Percentiles rank a stretch among this genome's conserved stretches.
Conservation (phyloP, 345 rosid species). For the Euphorbia peplus region DNA sequence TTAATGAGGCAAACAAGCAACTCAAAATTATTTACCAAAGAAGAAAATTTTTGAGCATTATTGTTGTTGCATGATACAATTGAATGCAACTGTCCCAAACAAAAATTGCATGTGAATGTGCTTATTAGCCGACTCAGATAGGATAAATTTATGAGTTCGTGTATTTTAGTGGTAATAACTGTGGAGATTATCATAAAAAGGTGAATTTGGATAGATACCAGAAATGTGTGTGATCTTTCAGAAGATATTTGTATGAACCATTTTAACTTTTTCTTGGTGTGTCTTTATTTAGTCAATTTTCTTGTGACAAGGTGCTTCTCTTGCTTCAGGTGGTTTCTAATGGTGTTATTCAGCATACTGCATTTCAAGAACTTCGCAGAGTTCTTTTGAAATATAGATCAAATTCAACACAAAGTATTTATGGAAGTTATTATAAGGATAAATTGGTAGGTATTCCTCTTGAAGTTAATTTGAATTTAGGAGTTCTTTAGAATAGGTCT, state of each 20-base stretch:
- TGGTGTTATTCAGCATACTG: conserved; percentile 87
- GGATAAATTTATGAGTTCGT: background rate
- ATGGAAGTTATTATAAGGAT: conserved; percentile 32
- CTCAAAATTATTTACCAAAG: background rate
- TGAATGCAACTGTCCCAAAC: background rate
- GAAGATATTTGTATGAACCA: conserved; percentile 7
- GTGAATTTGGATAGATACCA: background rate
- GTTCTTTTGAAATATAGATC: conserved; percentile 44
- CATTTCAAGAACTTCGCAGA: conserved; percentile 86
- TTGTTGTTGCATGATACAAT: background rate
- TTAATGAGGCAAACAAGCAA: background rate
- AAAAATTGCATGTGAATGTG: background rate
- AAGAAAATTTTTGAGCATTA: background rate
- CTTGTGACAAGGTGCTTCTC: conserved; percentile 12
- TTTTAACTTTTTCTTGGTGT: background rate
- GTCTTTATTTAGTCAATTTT: conserved; percentile 9
- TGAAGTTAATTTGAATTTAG: conserved; percentile 5
- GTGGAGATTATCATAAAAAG: background rate
- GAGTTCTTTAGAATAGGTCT: background rate
- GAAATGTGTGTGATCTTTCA: background rate
- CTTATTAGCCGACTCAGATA: background rate
- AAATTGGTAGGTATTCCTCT: conserved; percentile 46
- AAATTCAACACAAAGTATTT: conserved; percentile 32
- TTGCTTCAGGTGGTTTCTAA: conserved; percentile 88
- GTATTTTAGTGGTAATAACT: background rate